These are phyloP conservation scores for Osmanthus fragrans DNA, from an alignment of 257 asterid species.

Conservation along the genomic window DNA sequence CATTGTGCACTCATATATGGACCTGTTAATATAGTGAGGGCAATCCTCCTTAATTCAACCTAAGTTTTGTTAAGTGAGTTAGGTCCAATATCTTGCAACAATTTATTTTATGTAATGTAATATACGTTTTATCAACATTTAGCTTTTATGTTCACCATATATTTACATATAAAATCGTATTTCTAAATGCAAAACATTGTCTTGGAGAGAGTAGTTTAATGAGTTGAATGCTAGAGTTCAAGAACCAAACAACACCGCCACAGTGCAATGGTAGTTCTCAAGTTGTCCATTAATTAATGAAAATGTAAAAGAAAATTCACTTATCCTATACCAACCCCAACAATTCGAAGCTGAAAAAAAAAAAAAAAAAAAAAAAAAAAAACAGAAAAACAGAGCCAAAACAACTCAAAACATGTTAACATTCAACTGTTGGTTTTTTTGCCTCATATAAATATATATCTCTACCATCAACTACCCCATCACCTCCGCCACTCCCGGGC, in stretches of 20 bases:
- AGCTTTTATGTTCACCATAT: no score
- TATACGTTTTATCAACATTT: no score
- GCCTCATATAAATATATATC: slow-evolving; percentile 31
- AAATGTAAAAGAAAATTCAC: slow-evolving; percentile 17
- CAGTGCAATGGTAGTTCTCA: neutral
- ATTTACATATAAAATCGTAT: neutral
- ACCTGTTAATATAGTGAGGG: no score
- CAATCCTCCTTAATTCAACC: no score
- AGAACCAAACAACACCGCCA: no score
- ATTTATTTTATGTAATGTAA: no score
- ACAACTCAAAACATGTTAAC: slow-evolving; percentile 39
- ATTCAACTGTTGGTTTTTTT: slow-evolving; percentile 36
- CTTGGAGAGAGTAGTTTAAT: neutral
- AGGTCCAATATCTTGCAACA: no score
- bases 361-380: neutral
- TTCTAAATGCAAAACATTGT: neutral
- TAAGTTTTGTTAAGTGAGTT: no score
- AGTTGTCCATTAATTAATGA: neutral
- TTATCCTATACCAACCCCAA: slow-evolving; percentile 63
- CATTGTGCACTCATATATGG: no score
- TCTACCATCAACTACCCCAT: slow-evolving; percentile 19
- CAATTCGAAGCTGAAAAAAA: slow-evolving; percentile 23
- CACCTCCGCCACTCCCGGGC: slow-evolving; percentile 32
- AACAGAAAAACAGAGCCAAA: neutral
- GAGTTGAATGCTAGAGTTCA: neutral